Percentiles rank a stretch among this genome's conserved stretches.
phyloP scores from a whole-genome alignment of 1,284 basidiomycete species.

The Microbotryomycetes sp. region DNA sequence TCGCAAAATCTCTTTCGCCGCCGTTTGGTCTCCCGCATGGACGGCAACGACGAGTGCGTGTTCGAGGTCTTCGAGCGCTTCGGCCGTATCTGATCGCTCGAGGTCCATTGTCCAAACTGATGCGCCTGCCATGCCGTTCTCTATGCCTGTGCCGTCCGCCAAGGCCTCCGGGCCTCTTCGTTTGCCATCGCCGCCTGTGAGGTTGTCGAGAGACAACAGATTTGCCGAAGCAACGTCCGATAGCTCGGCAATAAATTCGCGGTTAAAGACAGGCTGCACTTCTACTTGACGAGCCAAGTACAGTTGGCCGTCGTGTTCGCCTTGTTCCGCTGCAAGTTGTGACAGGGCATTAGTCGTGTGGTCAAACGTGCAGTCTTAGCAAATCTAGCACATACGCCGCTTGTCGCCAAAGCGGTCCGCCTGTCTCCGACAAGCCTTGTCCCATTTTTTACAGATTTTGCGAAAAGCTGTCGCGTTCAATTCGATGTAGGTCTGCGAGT shows the following conservation, averaged over 20 bases:
- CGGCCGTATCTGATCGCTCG: conserved; percentile 34
- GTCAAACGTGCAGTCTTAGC: background rate
- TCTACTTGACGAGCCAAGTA: conserved; percentile 96
- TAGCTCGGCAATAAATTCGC: conserved; percentile 94
- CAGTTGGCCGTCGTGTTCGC: conserved; percentile 84
- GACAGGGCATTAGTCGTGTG: background rate
- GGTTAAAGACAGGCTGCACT: conserved; percentile 94
- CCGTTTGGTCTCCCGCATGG: conserved; percentile 24
- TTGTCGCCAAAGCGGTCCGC: conserved; percentile 29
- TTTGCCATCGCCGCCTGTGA: conserved; percentile 31
- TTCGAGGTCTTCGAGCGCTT: conserved; percentile 76
- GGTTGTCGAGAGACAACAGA: conserved; percentile 80
- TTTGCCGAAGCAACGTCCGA: conserved; percentile 89
- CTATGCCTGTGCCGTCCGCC: conserved; percentile 54
- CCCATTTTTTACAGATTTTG: conserved; percentile 96
- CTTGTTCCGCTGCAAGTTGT: conserved; percentile 56
- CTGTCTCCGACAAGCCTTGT: conserved; percentile 53
- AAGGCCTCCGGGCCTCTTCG: conserved; percentile 52
- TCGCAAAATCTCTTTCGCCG: conserved; percentile 26
- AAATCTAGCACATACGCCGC: conserved; percentile 3
- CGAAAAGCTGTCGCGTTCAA: conserved; percentile 96
- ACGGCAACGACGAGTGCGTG: conserved; percentile 55
- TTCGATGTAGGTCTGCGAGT: conserved; percentile 82
- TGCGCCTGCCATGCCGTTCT: conserved; percentile 7
- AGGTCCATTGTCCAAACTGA: conserved; percentile 19